Evolutionary conservation across 1,284 basidiomycete species (phyloP).

Genomic region (Rhizoctonia solani): DNA sequence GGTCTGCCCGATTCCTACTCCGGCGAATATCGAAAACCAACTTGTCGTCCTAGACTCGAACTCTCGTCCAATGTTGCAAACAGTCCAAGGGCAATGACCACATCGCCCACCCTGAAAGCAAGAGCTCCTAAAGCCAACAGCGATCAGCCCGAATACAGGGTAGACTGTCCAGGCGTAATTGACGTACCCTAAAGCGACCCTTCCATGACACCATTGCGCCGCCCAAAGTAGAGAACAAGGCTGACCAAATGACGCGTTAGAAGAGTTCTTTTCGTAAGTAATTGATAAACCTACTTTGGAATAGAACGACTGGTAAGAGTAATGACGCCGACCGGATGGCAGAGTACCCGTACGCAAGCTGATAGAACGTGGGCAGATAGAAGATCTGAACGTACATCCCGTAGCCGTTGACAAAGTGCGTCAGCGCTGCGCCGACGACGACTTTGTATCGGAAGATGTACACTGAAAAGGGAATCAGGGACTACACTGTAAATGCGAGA

Average conservation of each 20-base stretch:
- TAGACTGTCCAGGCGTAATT: slow-evolving; percentile 46
- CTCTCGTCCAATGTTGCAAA: slow-evolving; percentile 47
- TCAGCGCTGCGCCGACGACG: slow-evolving; percentile 46
- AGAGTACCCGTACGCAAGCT: slow-evolving; percentile 50
- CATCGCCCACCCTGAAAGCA: slow-evolving; percentile 46
- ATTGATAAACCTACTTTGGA: slow-evolving; percentile 42
- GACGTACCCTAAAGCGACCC: slow-evolving; percentile 46
- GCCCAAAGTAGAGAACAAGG: slow-evolving; percentile 39
- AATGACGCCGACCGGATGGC: slow-evolving; percentile 52
- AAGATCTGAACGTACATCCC: slow-evolving; percentile 40
- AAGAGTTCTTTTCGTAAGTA: too few species aligned
- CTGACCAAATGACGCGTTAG: neutral
- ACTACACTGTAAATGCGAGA: neutral
- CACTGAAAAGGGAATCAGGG: slow-evolving; percentile 37
- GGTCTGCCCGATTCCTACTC: slow-evolving; percentile 49
- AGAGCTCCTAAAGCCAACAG: neutral
- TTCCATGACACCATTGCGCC: slow-evolving; percentile 49
- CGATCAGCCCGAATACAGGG: slow-evolving; percentile 33
- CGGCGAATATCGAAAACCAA: slow-evolving; percentile 51
- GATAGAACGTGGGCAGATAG: slow-evolving; percentile 51
- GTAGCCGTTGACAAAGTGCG: slow-evolving; percentile 43
- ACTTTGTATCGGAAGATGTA: slow-evolving; percentile 49
- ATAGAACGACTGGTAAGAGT: slow-evolving; percentile 50
- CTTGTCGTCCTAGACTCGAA: slow-evolving; percentile 46
- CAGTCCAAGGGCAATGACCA: slow-evolving; percentile 52